Evolutionary conservation across 2,329 filamentous ascomycete species (phyloP), one percentile per base, ranked within the genome.

Genomic region (Aspergillus sp.): DNA sequence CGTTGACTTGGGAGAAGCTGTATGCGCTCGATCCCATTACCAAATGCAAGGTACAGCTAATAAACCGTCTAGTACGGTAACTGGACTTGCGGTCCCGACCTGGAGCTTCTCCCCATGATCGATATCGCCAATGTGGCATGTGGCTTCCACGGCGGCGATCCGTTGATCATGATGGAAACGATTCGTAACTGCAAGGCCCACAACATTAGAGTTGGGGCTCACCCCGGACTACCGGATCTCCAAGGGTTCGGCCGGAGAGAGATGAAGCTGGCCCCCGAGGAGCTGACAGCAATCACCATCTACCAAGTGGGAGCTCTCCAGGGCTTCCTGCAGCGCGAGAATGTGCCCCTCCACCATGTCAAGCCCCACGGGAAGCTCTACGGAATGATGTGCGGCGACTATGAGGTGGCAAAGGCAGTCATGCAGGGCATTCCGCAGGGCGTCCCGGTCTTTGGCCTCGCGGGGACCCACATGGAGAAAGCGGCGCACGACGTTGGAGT

Each of bases 281-380:
- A 78, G 43, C 58, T 74, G 39, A 72, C 70, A 1, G 71, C 73
- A 5, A 68, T 72, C 40, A 64, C 72, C 1, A 54, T 75, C 19
- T 81, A 80, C 52, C 77, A 80, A 47, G 68, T 81, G 20, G 77
- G 77, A 2, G 74, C 76, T 0, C 58, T 80, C 2, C 68, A 74
- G 39, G 75, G 59, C 1, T 74, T 80, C 39, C 58, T 80, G 2
- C 67, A 73, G 20, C 66, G 65, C 0, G 75, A 78, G 43, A 65
- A 62, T 10, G 54, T 78, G 5, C 55, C 62, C 10, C 52, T 81
- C 15, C 65, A 75, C 42, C 77, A 80, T 42, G 69, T 80, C 25
- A 80, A 78, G 49, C 73, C 75, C 2, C 75, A 80, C 35, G 74
- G 74, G 4, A 66, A 72, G 14, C 59, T 79, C 2, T 78, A 75